phyloP scores from a whole-genome alignment of 169 alveolate genomes.

The Eimeria maxima region DNA sequence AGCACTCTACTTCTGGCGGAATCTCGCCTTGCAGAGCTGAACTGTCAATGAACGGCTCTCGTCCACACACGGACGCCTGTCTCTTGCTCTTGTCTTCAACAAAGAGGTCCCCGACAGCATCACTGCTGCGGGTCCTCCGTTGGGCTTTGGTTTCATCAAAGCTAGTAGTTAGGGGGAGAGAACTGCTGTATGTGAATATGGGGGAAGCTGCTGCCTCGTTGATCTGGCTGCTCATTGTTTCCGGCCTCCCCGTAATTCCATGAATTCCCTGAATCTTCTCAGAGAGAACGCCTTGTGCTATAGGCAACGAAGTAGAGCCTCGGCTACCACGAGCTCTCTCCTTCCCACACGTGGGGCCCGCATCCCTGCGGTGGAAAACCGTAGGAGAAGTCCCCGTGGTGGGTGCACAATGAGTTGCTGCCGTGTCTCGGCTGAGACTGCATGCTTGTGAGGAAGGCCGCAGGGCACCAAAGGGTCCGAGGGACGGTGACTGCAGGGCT shows the following conservation, averaged over 20 bases:
- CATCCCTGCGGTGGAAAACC: background rate
- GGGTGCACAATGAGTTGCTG: background rate
- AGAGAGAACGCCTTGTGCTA: background rate
- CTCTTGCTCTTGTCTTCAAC: background rate
- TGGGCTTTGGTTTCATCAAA: background rate
- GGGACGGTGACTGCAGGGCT: background rate
- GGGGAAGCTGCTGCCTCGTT: background rate
- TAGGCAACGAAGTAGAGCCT: background rate
- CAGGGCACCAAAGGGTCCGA: background rate
- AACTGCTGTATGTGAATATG: background rate
- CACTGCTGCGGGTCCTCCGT: constrained; percentile 32
- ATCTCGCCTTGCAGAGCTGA: background rate
- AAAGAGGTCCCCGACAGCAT: background rate
- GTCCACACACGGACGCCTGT: background rate
- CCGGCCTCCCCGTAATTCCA: background rate
- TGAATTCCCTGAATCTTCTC: background rate
- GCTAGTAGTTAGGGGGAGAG: background rate
- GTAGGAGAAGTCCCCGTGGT: background rate
- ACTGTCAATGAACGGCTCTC: background rate
- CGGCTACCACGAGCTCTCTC: background rate
- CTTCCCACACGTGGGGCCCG: background rate
- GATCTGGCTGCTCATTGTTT: background rate
- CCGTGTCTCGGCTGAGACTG: background rate
- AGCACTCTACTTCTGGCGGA: constrained; percentile 38
- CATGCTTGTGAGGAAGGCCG: background rate